Percentiles rank a stretch among this genome's conserved stretches.
phyloP scores from a whole-genome alignment of 768 basidiomycete genomes.

The Agaricus blazei region DNA sequence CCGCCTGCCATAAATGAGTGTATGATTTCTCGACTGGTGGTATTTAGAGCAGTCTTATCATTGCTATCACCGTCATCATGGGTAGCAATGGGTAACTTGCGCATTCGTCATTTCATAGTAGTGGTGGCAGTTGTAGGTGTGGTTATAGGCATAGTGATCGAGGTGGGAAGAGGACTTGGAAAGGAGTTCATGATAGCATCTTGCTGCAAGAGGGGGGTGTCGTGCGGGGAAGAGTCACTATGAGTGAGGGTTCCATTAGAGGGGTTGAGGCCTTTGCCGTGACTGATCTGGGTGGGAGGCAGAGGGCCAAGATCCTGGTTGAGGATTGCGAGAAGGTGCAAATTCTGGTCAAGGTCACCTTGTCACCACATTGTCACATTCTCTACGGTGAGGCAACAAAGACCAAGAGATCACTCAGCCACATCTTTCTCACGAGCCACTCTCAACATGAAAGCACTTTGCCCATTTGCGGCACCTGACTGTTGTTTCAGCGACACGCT shows the following conservation, averaged over 20 bases:
- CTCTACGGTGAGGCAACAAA: too few relatives aligned
- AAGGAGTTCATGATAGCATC: background rate
- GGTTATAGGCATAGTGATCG: slow-evolving; percentile 13
- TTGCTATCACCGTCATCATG: slow-evolving; percentile 31
- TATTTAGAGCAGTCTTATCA: slow-evolving; percentile 28
- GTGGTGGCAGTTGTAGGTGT: background rate
- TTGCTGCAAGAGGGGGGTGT: slow-evolving; percentile 11
- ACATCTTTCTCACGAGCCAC: too few relatives aligned
- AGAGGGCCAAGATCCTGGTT: slow-evolving; percentile 72
- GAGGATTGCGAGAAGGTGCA: slow-evolving; percentile 36
- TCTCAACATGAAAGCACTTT: too few relatives aligned
- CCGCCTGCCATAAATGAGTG: slow-evolving; percentile 32
- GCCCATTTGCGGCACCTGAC: too few relatives aligned
- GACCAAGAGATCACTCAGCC: too few relatives aligned
- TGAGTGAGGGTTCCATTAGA: slow-evolving; percentile 46
- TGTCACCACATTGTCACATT: too few relatives aligned
- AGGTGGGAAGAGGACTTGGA: slow-evolving; percentile 15
- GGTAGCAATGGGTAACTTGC: slow-evolving; percentile 16
- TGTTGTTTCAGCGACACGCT: too few relatives aligned
- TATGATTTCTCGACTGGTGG: slow-evolving; percentile 18
- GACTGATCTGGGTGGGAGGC: slow-evolving; percentile 68
- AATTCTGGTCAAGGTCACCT: too few relatives aligned
- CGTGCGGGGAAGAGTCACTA: slow-evolving; percentile 31
- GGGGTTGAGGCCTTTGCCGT: slow-evolving; percentile 66
- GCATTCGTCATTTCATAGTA: slow-evolving; percentile 14